Evolutionary conservation across 352 stramenopile genomes (phyloP), one percentile per base, ranked within the genome.

Genomic region (Phytophthora foliorum): DNA sequence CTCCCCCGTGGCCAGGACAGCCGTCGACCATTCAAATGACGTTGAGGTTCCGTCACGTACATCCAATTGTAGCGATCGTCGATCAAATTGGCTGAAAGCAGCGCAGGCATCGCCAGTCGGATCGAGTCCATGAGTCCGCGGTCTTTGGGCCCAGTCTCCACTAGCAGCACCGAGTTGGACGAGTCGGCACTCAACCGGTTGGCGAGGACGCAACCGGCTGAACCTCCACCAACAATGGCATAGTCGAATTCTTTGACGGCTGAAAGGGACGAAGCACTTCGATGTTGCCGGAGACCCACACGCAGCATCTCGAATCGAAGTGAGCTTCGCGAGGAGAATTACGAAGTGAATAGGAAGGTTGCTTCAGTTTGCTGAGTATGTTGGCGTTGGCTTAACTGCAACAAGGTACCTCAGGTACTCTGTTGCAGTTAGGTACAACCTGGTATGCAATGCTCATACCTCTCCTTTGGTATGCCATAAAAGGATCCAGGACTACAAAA

Each of bases 211-310:
- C 90, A 97, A 41, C 94, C 93, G 14, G 90, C 90, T 0, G 90
- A 94, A 25, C 93, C 93, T 13, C 75, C 92, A 54, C 93, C 93
- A 16, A 98, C 89, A 55, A 98, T 87, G 50, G 98, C 90, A 71
- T 96, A 98, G 80, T 98, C 92, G 74, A 87, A 90, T 57, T 89
- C 82, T 24, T 75, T 50, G 2, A 48, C 54, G 6, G 44, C 17
- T 0, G 34, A 64, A 14, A 55, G 10, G 27, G 29, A 41, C 8
- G 48, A 41, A 27, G n/a, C 24, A 17, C 19, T 55, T 39, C 14
- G 48, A 24, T 14, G 29, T 34, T 13, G 29, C 29, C 24, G 46
- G 16, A 38, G 48, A 41, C n/a, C n/a, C n/a, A n/a, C 9, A 36
- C 46, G 46, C 8, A 50, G 21, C 42, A 50, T 50, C 17, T 13